Evolutionary conservation across 1,284 basidiomycete species (phyloP), one percentile per base, ranked within the genome.

Genomic region (Apiotrichum siamense): DNA sequence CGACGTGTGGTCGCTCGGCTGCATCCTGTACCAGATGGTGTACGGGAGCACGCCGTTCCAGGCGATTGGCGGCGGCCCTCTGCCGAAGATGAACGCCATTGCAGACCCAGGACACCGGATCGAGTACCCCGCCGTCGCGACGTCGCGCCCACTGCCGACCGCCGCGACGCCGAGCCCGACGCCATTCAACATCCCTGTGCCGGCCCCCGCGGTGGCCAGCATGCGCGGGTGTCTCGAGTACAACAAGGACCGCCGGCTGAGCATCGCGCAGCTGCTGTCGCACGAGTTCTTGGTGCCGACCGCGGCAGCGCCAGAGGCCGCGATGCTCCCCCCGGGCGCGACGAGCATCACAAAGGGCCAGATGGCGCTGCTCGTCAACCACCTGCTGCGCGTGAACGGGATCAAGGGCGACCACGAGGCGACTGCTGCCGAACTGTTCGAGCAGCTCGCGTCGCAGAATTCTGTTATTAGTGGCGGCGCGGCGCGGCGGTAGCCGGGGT

Each of bases 1-100:
- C 42, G 94, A 99, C 73, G 81, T 96, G n/a, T 99, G 96, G 96
- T 89, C 93, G 17, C 77, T 97, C 17, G 96, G 93, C 1, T 97
- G 94, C 73, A 89, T 97, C 49, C 76, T 99, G 31, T 97, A 87
- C 75, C 94, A 97, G 72, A 93, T 97, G 85, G 86, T 97, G 32
- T 87, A 91, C 53, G 92, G 92, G 35, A 82, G 81, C 50, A 91
- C 92, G 52, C 88, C 93, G 3, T 99, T 98, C 75, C 83, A 86
- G 54, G 86, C 85, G 27, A 78, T 91, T 13, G 85, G 86, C 1
- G 87, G 93, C 50, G 90, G 92, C 58, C 80, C 71, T 3, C 45
- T 75, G 13, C 61, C 75, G 20, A 80, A 79, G 64, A 74, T 80
- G 63, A 74, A 75, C 39, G 72, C 73, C 11, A 81, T 81, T 54